Conservation (phyloP, 257 asterid genomes). For the Solanum sejunctum region DNA sequence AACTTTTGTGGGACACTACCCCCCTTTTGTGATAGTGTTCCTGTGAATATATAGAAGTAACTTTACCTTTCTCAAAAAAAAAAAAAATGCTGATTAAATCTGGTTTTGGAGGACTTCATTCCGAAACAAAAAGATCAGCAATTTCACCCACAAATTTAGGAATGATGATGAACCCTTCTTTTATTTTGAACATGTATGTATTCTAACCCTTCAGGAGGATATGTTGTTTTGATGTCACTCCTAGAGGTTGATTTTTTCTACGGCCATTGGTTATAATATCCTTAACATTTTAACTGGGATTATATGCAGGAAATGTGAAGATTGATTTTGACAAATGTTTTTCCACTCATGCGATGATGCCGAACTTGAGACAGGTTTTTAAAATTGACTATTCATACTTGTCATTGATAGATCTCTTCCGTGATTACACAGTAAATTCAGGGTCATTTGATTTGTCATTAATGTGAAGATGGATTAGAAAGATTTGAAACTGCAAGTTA, state of each 20-base stretch:
- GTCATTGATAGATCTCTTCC: neutral
- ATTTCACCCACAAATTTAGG: neutral
- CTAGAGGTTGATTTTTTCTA: neutral
- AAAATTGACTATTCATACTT: neutral
- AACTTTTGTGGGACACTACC: too few species aligned
- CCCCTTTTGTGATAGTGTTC: too few species aligned
- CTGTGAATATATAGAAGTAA: too few species aligned
- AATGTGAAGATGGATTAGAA: neutral
- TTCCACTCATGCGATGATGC: conserved; percentile 81
- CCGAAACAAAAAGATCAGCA: neutral
- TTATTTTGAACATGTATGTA: neutral
- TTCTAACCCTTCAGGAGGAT: neutral
- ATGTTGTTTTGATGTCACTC: neutral
- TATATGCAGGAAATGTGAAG: conserved; percentile 58
- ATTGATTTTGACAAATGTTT: conserved; percentile 78
- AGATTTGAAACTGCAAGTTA: neutral
- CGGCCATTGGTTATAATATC: neutral
- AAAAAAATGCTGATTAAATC: neutral
- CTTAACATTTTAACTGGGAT: neutral
- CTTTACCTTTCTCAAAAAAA: neutral
- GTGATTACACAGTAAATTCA: neutral
- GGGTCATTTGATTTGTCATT: neutral
- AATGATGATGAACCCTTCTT: neutral
- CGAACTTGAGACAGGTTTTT: conserved; percentile 67
- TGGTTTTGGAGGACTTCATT: neutral